These are phyloP conservation scores for Stenocarpella maydis DNA, from an alignment of 2,329 filamentous ascomycete species.

Conservation along the genomic window DNA sequence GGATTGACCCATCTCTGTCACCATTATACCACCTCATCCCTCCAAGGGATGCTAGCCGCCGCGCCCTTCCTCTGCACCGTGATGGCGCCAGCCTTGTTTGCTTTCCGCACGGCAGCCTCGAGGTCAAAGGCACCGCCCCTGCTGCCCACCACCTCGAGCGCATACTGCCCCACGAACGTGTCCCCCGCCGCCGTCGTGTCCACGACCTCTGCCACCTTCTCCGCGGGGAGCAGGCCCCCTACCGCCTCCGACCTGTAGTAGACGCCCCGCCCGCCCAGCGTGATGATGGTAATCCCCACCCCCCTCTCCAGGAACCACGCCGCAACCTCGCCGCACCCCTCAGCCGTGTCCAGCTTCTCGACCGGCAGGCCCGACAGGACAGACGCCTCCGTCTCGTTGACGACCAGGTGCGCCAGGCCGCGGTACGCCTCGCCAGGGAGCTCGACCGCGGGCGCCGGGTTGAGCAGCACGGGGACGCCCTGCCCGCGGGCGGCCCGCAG, in stretches of 20 bases:
- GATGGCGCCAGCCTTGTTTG: slow-evolving; percentile 69
- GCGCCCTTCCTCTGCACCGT: slow-evolving; percentile 73
- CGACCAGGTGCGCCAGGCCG: slow-evolving; percentile 78
- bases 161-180: slow-evolving; percentile 91
- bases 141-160: slow-evolving; percentile 71
- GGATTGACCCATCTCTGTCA: neutral
- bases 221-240: slow-evolving; percentile 65
- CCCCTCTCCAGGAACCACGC: slow-evolving; percentile 72
- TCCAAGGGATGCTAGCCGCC: slow-evolving; percentile 73
- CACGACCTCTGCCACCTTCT: slow-evolving; percentile 74
- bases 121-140: slow-evolving; percentile 55
- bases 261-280: slow-evolving; percentile 82
- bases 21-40: slow-evolving; percentile 52
- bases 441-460: slow-evolving; percentile 80
- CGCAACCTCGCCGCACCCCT: slow-evolving; percentile 58
- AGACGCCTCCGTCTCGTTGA: slow-evolving; percentile 90
- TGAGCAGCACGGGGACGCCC: slow-evolving; percentile 75
- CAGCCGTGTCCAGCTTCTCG: slow-evolving; percentile 55
- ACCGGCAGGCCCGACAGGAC: slow-evolving; percentile 69
- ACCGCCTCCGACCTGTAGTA: slow-evolving; percentile 63
- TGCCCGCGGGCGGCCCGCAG: slow-evolving; percentile 58
- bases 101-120: slow-evolving; percentile 65
- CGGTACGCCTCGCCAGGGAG: slow-evolving; percentile 73
- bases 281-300: slow-evolving; percentile 81
- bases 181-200: slow-evolving; percentile 96